These are phyloP conservation scores for Hypericum androsaemum DNA, from an alignment of 345 rosid genomes.

Conservation along the genomic window DNA sequence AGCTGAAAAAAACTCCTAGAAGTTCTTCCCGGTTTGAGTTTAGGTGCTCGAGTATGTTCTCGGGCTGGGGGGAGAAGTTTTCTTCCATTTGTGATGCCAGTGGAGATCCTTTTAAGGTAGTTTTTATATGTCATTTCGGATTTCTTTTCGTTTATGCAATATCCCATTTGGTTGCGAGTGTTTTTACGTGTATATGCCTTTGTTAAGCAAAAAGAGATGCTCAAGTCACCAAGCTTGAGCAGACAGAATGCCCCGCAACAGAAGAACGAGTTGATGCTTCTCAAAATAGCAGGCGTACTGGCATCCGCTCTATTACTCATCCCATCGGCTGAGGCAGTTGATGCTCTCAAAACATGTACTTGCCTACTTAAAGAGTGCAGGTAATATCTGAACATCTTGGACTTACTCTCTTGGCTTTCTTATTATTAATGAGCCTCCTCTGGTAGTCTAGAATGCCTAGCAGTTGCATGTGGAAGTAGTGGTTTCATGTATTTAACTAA, in stretches of 20 bases:
- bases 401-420: background rate
- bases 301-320: slow-evolving; percentile 51
- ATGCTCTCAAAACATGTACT: slow-evolving; percentile 87
- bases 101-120: slow-evolving; percentile 27
- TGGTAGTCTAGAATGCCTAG: too few species aligned
- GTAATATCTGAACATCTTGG: slow-evolving; percentile 23
- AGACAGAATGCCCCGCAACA: slow-evolving; percentile 27
- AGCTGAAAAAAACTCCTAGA: slow-evolving; percentile 20
- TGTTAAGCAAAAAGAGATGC: slow-evolving; percentile 25
- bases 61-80: slow-evolving; percentile 28
- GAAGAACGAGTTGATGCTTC: slow-evolving; percentile 27
- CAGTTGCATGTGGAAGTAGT: too few species aligned
- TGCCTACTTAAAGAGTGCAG: slow-evolving; percentile 91
- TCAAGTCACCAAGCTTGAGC: slow-evolving; percentile 27
- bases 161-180: background rate
- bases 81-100: slow-evolving; percentile 16
- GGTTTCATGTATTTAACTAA: too few species aligned
- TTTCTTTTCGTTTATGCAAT: slow-evolving; percentile 7
- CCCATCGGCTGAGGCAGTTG: slow-evolving; percentile 86
- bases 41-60: slow-evolving; percentile 29
- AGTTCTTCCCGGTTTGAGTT: slow-evolving; percentile 5
- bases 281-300: slow-evolving; percentile 43
- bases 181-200: background rate
- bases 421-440: too few species aligned
- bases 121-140: background rate